A percentile compares a stretch with the other conserved stretches of the same genome.
These are phyloP conservation scores for Endotrypanum monterogeii DNA, from an alignment of 208 protist genomes.

Conservation along the genomic window DNA sequence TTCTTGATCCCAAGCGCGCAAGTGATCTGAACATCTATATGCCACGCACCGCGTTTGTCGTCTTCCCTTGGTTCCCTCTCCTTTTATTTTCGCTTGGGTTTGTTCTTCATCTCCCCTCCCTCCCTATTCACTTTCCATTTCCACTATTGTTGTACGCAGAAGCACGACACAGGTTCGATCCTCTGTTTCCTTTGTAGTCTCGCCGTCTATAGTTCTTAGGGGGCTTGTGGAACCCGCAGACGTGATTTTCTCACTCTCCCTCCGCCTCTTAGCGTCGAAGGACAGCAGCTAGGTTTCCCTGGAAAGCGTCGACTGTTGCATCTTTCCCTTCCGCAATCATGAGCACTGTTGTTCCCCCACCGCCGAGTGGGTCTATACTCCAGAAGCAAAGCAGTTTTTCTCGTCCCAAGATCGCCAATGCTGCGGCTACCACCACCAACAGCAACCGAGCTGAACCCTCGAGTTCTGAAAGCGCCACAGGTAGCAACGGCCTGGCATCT, in stretches of 20 bases:
- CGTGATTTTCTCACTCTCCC: background rate
- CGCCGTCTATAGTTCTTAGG: background rate
- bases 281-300: background rate
- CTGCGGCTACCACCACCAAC: slow-evolving; percentile 6
- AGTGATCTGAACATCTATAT: background rate
- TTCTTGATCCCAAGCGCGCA: background rate
- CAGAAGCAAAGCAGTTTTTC: slow-evolving; percentile 44
- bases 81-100: no score
- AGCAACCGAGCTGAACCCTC: slow-evolving; percentile 12
- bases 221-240: background rate
- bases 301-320: background rate
- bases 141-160: background rate
- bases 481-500: background rate
- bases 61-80: background rate
- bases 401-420: slow-evolving; percentile 20
- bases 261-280: background rate
- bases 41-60: background rate
- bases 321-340: background rate
- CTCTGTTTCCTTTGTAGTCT: background rate
- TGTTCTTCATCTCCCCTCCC: background rate
- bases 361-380: slow-evolving; percentile 23
- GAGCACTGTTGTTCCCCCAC: slow-evolving; percentile 32
- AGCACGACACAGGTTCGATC: background rate
- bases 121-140: background rate
- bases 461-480: background rate